Conservation (phyloP, 805 yeast genomes). For the Alloascoidea africana region DNA sequence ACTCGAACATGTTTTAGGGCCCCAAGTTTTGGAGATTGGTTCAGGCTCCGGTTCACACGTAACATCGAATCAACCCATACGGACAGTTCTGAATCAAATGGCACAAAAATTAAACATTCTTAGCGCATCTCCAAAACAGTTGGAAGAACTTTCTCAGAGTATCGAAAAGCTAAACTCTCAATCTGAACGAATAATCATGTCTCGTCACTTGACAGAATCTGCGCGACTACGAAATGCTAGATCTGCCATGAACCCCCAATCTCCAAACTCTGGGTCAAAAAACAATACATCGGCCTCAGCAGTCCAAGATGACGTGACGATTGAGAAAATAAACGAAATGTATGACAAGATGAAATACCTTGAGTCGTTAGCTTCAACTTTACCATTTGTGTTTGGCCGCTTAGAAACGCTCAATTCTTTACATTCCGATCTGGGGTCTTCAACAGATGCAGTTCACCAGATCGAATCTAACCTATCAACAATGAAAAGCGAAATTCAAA, state of each 20-base stretch:
- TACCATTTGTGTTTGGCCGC: background rate
- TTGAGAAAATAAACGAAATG: background rate
- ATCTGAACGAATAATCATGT: background rate
- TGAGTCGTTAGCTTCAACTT: background rate
- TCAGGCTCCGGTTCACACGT: background rate
- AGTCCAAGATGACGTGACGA: background rate
- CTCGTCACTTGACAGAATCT: background rate
- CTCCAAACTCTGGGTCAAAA: background rate
- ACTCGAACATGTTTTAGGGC: conserved; percentile 9
- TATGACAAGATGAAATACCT: background rate
- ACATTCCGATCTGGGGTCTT: background rate
- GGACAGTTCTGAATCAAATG: background rate
- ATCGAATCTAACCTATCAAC: background rate
- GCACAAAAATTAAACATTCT: background rate
- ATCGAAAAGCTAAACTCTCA: background rate
- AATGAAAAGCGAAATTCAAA: background rate
- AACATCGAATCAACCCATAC: background rate
- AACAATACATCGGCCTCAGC: background rate
- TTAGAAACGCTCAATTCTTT: background rate
- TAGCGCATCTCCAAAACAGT: background rate
- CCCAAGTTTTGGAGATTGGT: background rate
- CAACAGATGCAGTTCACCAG: background rate
- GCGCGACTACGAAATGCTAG: background rate
- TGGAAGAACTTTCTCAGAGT: background rate
- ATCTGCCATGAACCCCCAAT: background rate